phyloP scores from a whole-genome alignment of 768 basidiomycete genomes.

The Filobasidium wieringae region DNA sequence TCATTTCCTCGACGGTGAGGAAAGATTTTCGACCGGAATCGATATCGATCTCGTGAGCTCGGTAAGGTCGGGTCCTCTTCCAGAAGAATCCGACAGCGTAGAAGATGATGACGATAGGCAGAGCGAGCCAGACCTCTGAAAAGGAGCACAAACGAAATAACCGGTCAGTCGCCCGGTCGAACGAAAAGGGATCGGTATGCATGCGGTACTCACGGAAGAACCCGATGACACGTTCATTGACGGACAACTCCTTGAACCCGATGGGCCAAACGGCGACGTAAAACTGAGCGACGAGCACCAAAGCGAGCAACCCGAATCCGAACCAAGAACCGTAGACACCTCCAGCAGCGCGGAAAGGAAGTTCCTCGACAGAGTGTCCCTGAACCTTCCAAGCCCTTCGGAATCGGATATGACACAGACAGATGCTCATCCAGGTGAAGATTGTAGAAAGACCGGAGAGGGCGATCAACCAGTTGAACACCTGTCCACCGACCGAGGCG shows the following conservation, averaged over 20 bases:
- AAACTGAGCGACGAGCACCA: constrained; percentile 43
- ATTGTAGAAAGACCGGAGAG: constrained; percentile 57
- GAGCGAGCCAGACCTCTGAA: constrained; percentile 27
- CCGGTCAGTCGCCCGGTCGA: not conserved
- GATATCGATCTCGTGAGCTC: constrained; percentile 35
- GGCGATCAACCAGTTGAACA: constrained; percentile 46
- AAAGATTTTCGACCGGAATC: constrained; percentile 36
- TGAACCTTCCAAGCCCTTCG: constrained; percentile 51
- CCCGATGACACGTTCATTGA: constrained; percentile 16
- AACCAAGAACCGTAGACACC: constrained; percentile 37
- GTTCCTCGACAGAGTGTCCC: constrained; percentile 45
- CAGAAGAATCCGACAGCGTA: constrained; percentile 27
- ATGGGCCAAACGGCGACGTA: constrained; percentile 37
- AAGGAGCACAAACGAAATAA: not conserved
- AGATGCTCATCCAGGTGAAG: constrained; percentile 55
- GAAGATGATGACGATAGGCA: constrained; percentile 30
- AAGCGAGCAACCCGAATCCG: constrained; percentile 47
- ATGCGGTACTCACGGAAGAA: constrained; percentile 29
- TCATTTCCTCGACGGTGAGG: constrained; percentile 36
- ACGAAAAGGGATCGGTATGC: not conserved
- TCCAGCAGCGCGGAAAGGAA: constrained; percentile 50
- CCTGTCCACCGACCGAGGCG: constrained; percentile 14
- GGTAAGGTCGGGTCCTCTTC: constrained; percentile 28
- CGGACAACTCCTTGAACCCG: constrained; percentile 16
- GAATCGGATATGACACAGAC: constrained; percentile 46